Conservation (phyloP, 129 eudicot species). For the Centella asiatica region DNA sequence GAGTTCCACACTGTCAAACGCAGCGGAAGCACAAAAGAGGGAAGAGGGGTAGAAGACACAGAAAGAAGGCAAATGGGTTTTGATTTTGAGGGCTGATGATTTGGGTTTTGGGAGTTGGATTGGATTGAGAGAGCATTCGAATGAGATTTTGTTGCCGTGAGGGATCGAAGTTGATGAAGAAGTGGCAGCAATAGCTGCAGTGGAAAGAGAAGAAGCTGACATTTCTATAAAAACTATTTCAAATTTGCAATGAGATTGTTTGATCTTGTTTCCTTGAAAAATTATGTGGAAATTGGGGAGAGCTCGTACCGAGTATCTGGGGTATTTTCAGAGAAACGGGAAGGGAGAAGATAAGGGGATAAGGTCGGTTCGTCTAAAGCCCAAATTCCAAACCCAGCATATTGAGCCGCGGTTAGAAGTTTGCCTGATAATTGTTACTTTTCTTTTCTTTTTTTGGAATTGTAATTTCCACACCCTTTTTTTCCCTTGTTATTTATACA, state of each 20-base stretch:
- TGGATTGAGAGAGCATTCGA: slow-evolving; percentile 20
- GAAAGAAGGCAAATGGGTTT: slow-evolving; percentile 18
- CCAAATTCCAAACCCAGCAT: no score
- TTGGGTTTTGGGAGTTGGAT: slow-evolving; percentile 22
- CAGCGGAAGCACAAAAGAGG: slow-evolving; percentile 11
- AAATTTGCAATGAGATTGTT: no score
- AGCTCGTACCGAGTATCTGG: no score
- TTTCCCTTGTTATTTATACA: no score
- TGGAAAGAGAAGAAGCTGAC: slow-evolving; percentile 34
- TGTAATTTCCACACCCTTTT: no score
- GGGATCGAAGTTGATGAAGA: slow-evolving; percentile 26
- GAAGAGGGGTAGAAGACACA: slow-evolving; percentile 14
- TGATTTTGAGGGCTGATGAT: slow-evolving; percentile 21
- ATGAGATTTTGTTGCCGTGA: slow-evolving; percentile 16
- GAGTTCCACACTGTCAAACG: slow-evolving; percentile 14
- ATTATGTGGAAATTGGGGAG: neutral
- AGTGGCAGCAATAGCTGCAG: slow-evolving; percentile 19
- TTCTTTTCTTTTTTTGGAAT: no score
- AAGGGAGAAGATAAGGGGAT: slow-evolving; percentile 1
- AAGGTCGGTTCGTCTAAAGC: neutral
- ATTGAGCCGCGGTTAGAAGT: no score
- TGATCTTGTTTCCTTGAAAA: neutral
- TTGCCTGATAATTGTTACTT: no score
- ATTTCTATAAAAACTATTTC: slow-evolving; percentile 19
- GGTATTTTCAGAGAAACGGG: no score